Evolutionary conservation across 139 green algal genomes (phyloP), one percentile per base, ranked within the genome.

Genomic region (Chlorella sp.): DNA sequence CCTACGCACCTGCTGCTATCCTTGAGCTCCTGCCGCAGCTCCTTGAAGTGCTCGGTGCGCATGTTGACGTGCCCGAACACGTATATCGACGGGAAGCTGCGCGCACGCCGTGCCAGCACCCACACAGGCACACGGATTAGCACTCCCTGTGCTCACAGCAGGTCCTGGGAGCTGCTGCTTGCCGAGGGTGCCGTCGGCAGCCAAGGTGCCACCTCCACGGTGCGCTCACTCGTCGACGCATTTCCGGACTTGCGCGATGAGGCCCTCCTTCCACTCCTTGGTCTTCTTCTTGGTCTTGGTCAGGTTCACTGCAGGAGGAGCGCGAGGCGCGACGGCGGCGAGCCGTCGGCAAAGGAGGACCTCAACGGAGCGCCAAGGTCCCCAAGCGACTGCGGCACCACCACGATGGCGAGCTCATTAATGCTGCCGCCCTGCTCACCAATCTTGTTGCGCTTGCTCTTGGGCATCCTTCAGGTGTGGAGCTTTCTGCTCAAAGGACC

Each of bases 281-380:
- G 80, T 87, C 80, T 98, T 98, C 85, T 97, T 98, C 79, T 97
- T 96, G 22, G 90, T 84, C 77, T 96, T 92, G 5, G 94, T 94
- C 0, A 98, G 70, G 31, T 70, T 42, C 5, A 86, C 79, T 88
- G 81, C 73, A 74, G 4, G 34, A 74, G 63, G 59, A n/a, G n/a
- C n/a, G n/a, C n/a, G n/a, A n/a, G n/a, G n/a, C n/a, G n/a, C n/a
- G n/a, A n/a, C n/a, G n/a, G n/a, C n/a, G n/a, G n/a, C n/a, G n/a
- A n/a, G n/a, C n/a, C n/a, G n/a, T n/a, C n/a, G n/a, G n/a, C n/a
- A n/a, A n/a, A n/a, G n/a, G n/a, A n/a, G n/a, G n/a, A n/a, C n/a
- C n/a, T n/a, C n/a, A n/a, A n/a, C n/a, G n/a, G n/a, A n/a, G n/a
- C n/a, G n/a, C n/a, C n/a, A n/a, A n/a, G n/a, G 59, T 32, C 23